phyloP scores from a whole-genome alignment of 1,284 basidiomycete genomes.

The Cryptococcus sp. region DNA sequence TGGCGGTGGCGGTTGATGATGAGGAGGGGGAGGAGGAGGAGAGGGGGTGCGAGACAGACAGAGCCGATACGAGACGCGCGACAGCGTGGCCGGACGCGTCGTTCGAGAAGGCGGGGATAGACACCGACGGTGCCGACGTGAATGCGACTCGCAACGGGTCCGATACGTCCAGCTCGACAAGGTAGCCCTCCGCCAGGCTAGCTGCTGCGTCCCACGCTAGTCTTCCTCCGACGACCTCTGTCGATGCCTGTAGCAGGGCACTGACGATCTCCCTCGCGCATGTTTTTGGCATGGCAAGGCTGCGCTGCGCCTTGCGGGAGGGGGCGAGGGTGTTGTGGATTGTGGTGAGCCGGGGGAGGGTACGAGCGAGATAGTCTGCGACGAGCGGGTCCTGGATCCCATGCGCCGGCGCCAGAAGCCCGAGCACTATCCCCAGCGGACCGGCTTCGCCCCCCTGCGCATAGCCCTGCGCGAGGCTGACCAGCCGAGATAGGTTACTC shows the following conservation, averaged over 20 bases:
- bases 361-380: constrained; percentile 6
- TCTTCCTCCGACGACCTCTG: constrained; percentile 6
- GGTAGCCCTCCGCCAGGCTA: constrained; percentile 13
- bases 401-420: constrained; percentile 13
- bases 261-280: constrained; percentile 4
- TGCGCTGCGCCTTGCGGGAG: neutral
- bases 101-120: neutral
- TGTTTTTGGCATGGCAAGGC: neutral
- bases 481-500: constrained; percentile 19
- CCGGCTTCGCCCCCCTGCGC: constrained; percentile 2
- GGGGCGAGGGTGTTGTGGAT: neutral
- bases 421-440: constrained; percentile 13
- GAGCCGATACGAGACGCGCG: neutral
- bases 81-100: neutral
- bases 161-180: constrained; percentile 1
- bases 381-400: neutral
- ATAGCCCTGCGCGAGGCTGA: constrained; percentile 9
- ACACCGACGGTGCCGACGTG: neutral
- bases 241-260: constrained; percentile 4
- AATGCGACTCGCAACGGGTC: constrained; percentile 13
- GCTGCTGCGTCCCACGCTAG: neutral
- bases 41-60: neutral
- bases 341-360: constrained; percentile 11
- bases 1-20: neutral
- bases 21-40: neutral